Evolutionary conservation across 805 yeast genomes (phyloP).

Genomic region (Pichia paraexigua): DNA sequence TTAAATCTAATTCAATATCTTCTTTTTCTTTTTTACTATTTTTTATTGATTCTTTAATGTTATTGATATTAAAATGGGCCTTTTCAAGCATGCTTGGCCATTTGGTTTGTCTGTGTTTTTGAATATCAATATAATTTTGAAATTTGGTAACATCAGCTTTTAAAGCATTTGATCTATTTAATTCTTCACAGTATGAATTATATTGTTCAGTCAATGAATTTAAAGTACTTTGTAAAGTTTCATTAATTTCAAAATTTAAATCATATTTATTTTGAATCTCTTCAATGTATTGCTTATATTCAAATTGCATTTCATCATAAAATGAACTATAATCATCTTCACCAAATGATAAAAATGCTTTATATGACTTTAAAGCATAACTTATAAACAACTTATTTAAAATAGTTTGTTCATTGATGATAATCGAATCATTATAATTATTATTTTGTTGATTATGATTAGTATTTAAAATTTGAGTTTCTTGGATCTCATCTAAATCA

Average conservation of each 20-base stretch:
- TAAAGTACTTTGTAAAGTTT: conserved; percentile 31
- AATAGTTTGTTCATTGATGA: conserved; percentile 21
- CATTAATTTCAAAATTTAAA: conserved; percentile 34
- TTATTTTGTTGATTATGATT: conserved; percentile 11
- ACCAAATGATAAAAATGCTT: conserved; percentile 48
- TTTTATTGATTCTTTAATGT: conserved; percentile 33
- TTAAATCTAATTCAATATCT: conserved; percentile 39
- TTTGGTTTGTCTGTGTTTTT: conserved; percentile 54
- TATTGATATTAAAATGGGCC: conserved; percentile 46
- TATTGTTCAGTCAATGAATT: conserved; percentile 37
- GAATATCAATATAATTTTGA: conserved; percentile 59
- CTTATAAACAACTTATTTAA: conserved; percentile 29
- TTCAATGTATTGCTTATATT: conserved; percentile 44
- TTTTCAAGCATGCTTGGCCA: conserved; percentile 58
- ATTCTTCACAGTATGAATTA: conserved; percentile 41
- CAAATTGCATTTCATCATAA: conserved; percentile 46
- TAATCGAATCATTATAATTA: conserved; percentile 20
- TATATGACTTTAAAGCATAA: conserved; percentile 61
- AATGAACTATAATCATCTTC: conserved; percentile 54
- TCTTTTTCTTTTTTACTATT: conserved; percentile 30
- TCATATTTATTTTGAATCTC: conserved; percentile 42
- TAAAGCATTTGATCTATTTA: conserved; percentile 52
- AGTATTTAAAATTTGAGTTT: conserved; percentile 17
- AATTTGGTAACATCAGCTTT: conserved; percentile 66
- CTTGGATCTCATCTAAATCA: conserved; percentile 23